Percentiles rank a stretch among this genome's conserved stretches.
These are phyloP conservation scores for Senna tora DNA, from an alignment of 306 rosid genomes.

Conservation along the genomic window DNA sequence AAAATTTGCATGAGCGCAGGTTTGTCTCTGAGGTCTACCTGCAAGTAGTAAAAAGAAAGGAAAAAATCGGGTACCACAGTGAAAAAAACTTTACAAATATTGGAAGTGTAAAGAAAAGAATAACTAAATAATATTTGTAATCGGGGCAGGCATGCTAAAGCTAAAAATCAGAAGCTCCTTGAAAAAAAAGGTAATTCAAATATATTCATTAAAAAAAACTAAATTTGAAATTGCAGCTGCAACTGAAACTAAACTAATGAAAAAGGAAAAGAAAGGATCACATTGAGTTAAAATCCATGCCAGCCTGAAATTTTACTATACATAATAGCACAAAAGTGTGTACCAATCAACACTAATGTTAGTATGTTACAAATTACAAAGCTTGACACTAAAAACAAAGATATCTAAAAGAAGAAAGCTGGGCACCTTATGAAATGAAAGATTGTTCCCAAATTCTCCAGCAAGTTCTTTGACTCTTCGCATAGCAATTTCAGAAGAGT, in stretches of 20 bases:
- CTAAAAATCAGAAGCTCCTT: not conserved
- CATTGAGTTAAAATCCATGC: no score
- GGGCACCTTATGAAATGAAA: conserved; percentile 71
- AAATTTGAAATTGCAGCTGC: not conserved
- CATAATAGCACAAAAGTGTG: no score
- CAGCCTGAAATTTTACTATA: no score
- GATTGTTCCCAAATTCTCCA: conserved; percentile 69
- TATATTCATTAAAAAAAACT: not conserved
- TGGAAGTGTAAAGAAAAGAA: not conserved
- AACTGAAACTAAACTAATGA: not conserved
- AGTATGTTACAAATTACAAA: not conserved
- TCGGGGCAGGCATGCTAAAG: not conserved
- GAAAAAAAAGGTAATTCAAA: no score
- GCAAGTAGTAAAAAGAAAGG: conserved; percentile 23
- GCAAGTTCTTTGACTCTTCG: conserved; percentile 76
- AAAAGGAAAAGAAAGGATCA: no score
- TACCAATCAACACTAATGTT: no score
- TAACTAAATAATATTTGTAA: not conserved
- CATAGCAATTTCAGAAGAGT: conserved; percentile 66
- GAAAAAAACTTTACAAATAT: conserved; percentile 13
- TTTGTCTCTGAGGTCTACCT: conserved; percentile 86
- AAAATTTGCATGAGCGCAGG: conserved; percentile 73
- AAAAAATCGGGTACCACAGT: not conserved
- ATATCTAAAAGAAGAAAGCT: not conserved
- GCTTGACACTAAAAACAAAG: not conserved